Conservation (phyloP, 2,329 filamentous ascomycete genomes). For the Monilinia laxa region DNA sequence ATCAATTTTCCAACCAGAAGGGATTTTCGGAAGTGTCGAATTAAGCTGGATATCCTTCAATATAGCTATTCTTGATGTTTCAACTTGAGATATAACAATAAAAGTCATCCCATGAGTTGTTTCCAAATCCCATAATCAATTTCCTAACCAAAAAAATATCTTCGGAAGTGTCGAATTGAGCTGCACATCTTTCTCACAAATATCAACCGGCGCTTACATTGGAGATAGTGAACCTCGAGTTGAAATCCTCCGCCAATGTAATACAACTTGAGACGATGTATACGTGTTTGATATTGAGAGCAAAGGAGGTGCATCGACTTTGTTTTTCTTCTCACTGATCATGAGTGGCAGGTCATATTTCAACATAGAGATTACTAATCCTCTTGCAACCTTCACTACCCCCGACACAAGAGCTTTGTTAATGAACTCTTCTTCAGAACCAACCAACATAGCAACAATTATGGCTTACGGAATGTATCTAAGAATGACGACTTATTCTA, state of each 20-base stretch:
- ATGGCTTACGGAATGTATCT: neutral
- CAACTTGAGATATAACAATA: too few species aligned
- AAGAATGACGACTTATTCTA: constrained; percentile 1
- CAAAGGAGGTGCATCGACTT: neutral
- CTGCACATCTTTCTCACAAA: too few species aligned
- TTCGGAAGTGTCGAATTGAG: too few species aligned
- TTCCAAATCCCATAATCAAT: too few species aligned
- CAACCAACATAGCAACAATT: neutral
- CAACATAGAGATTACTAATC: constrained; percentile 14
- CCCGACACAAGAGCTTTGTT: constrained; percentile 8
- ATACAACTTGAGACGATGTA: neutral
- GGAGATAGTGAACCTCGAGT: neutral
- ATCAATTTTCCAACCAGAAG: too few species aligned
- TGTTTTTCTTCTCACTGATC: neutral
- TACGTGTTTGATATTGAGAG: neutral
- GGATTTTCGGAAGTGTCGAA: too few species aligned
- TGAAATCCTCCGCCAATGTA: neutral
- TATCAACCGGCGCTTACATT: too few species aligned
- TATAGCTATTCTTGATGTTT: too few species aligned
- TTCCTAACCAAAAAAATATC: too few species aligned
- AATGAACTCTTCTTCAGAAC: neutral
- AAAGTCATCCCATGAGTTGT: too few species aligned
- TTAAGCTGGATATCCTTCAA: too few species aligned
- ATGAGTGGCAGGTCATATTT: neutral
- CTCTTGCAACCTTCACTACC: neutral